phyloP scores from a whole-genome alignment of 1,139 yeast species.

The Kazachstania sp. region DNA sequence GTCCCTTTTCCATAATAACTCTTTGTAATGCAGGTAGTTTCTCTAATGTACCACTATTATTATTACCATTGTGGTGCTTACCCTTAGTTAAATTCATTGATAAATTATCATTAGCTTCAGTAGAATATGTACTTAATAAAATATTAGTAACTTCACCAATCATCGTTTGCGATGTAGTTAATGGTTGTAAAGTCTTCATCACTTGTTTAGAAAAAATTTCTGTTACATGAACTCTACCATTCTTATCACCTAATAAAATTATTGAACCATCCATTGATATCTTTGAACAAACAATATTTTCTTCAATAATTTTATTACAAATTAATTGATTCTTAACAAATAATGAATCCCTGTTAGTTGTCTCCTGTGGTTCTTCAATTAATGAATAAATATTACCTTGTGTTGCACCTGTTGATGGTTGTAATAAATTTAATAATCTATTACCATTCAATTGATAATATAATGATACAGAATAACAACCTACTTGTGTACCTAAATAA shows the following conservation, averaged over 20 bases:
- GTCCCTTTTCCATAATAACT: slow-evolving; percentile 37
- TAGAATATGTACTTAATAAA: slow-evolving; percentile 19
- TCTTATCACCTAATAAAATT: slow-evolving; percentile 63
- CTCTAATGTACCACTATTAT: slow-evolving; percentile 8
- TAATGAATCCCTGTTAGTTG: slow-evolving; percentile 13
- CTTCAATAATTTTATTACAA: slow-evolving; percentile 15
- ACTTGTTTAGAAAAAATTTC: slow-evolving; percentile 77
- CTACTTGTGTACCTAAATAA: slow-evolving; percentile 63
- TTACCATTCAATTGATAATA: slow-evolving; percentile 18
- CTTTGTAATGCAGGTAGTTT: slow-evolving; percentile 52
- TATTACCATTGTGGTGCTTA: slow-evolving; percentile 6
- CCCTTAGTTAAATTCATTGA: not conserved
- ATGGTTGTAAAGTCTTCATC: slow-evolving; percentile 52
- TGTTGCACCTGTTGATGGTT: slow-evolving; percentile 11
- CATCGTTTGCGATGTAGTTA: slow-evolving; percentile 30
- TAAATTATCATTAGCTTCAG: slow-evolving; percentile 7
- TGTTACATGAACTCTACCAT: slow-evolving; percentile 59
- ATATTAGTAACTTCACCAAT: slow-evolving; percentile 33
- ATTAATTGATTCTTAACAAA: slow-evolving; percentile 25
- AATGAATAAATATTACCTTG: slow-evolving; percentile 23
- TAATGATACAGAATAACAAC: slow-evolving; percentile 32
- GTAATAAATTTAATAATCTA: slow-evolving; percentile 21
- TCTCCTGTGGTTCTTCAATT: slow-evolving; percentile 12
- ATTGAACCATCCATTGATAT: slow-evolving; percentile 71
- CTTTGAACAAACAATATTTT: slow-evolving; percentile 44